Evolutionary conservation across 441 rosid genomes (phyloP), one percentile per base, ranked within the genome.

Genomic region (Metrosideros polymorpha): DNA sequence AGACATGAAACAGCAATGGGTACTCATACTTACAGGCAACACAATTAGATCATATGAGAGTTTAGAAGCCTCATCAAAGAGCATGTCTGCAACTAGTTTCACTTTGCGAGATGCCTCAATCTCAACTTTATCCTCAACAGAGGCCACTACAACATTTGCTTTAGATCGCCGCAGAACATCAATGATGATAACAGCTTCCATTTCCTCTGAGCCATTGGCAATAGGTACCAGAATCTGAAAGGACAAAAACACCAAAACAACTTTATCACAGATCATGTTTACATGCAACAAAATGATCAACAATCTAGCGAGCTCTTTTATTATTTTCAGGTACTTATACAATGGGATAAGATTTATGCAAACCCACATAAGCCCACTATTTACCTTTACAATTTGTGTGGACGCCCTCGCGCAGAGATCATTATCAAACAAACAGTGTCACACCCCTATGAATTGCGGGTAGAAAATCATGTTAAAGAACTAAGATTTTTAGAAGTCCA

Each of bases 161-260:
- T 96, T 93, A 14, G 99, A 98, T 86, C 97, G 94, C 87, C 95
- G 93, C 82, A 97, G 92, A 82, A 97, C 83, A 90, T 96, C 99
- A 85, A 97, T 94, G 87, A 93, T 93, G 79, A 95, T 93, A 87
- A 92, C 88, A 66, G 98, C 98, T 92, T 97, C 99, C 97, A 96
- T 97, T 91, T 96, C 99, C 90, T 97, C 99, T 15, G 99, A 90
- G 82, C 99, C 99, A 91, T 94, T 86, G 25, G 96, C 98, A 90
- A 95, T 89, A 32, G 99, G 98, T 66, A 97, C 97, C 90, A 97
- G 99, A 90, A 96, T 92, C 98, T 97, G 92, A 86, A 91, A 86
- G 52, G 43, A 71, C 86, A 56, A 55, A 55, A 55, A 42, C 30
- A 49, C 79, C 79, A 49, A 50, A 50, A 82, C 35, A 49, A 27